Evolutionary conservation across 352 stramenopile genomes (phyloP).

Genomic region (Globisporangium uncinulatum): DNA sequence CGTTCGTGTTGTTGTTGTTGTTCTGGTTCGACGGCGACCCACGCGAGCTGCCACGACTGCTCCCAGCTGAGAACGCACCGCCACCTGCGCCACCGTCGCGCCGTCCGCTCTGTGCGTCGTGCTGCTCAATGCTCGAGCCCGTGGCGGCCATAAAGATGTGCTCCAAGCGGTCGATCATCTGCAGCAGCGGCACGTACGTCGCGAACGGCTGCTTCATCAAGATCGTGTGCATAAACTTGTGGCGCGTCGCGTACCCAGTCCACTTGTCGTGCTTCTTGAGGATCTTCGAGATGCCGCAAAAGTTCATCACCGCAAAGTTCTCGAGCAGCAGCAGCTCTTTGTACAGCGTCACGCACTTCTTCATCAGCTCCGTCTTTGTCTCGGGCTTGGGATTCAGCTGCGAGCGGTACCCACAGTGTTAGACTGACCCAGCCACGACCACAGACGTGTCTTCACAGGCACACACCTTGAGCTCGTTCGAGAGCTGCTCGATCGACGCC

Average conservation of each 20-base stretch:
- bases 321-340: conserved; percentile 85
- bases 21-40: conserved; percentile 1
- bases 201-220: conserved; percentile 87
- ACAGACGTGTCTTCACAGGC: background rate
- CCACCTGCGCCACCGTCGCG: conserved; percentile 19
- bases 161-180: conserved; percentile 85
- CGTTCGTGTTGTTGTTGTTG: conserved; percentile 1
- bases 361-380: conserved; percentile 76
- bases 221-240: conserved; percentile 89
- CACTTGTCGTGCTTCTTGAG: conserved; percentile 90
- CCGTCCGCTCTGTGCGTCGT: conserved; percentile 57
- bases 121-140: conserved; percentile 80
- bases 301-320: conserved; percentile 89
- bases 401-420: background rate
- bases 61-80: background rate
- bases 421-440: background rate
- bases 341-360: conserved; percentile 75
- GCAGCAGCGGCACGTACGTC: conserved; percentile 75
- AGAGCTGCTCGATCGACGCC: conserved; percentile 59
- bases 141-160: conserved; percentile 87
- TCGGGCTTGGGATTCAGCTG: conserved; percentile 39
- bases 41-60: background rate
- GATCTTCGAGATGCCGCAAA: conserved; percentile 88
- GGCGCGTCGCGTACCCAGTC: conserved; percentile 87
- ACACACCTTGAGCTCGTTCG: conserved; percentile 52